These are phyloP conservation scores for Francoa sonchifolia DNA, from an alignment of 441 rosid genomes.

Conservation along the genomic window DNA sequence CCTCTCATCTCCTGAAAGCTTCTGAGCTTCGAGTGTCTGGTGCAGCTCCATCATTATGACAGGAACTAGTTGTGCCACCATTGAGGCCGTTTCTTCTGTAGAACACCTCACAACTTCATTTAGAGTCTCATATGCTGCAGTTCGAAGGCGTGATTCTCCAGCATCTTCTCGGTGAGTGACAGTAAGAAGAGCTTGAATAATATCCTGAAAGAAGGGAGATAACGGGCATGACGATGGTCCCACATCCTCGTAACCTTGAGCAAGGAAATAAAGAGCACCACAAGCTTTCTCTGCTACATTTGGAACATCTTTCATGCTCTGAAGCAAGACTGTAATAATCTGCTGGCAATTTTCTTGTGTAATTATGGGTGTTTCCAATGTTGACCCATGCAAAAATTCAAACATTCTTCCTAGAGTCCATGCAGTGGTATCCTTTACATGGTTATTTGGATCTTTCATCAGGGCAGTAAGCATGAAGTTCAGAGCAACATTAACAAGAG, in stretches of 20 bases:
- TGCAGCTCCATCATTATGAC: conserved; percentile 70
- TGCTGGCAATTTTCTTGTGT: conserved; percentile 40
- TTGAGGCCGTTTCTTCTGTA: conserved; percentile 43
- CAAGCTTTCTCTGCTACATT: conserved; percentile 91
- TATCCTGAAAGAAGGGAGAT: conserved; percentile 62
- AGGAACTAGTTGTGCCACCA: conserved; percentile 70
- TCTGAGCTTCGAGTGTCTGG: conserved; percentile 63
- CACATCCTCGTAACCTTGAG: conserved; percentile 79
- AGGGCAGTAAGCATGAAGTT: conserved; percentile 64
- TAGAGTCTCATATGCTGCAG: conserved; percentile 80
- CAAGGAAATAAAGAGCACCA: conserved; percentile 89
- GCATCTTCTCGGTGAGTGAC: conserved; percentile 60
- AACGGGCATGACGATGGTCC: conserved; percentile 48
- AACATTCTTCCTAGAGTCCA: conserved; percentile 92
- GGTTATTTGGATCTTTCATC: conserved; percentile 71
- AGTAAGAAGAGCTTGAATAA: conserved; percentile 43
- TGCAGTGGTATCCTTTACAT: conserved; percentile 91
- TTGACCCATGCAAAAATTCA: conserved; percentile 78
- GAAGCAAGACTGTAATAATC: conserved; percentile 52
- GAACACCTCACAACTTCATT: conserved; percentile 88
- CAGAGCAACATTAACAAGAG: conserved; percentile 65
- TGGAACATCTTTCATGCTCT: conserved; percentile 73
- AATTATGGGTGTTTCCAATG: conserved; percentile 42
- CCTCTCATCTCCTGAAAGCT: conserved; percentile 68
- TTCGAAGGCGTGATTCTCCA: conserved; percentile 65